Evolutionary conservation across 2,329 filamentous ascomycete genomes (phyloP), one percentile per base, ranked within the genome.

Genomic region (Alternaria brassicicola): DNA sequence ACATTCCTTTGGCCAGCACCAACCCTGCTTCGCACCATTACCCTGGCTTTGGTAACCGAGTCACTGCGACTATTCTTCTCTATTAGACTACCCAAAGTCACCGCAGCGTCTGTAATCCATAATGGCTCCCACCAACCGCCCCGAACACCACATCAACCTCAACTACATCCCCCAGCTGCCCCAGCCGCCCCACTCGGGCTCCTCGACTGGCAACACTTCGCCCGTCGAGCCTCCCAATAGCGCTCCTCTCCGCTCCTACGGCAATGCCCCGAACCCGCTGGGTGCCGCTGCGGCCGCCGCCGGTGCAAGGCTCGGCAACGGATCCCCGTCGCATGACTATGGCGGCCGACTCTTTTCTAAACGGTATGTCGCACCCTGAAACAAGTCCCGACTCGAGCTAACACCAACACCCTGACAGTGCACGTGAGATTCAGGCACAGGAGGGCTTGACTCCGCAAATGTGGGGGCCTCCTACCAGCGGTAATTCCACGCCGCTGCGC

Each of bases 381-480:
- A 75, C 71, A 68, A 55, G 55, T 46, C 59, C 62, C 56, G 48
- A 61, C 59, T 63, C 48, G 66, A 52, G 68, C 74, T 77, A 72
- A 77, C 68, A 28, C 66, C 56, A 72, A 77, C 68, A 28, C 66
- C 56, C 65, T 59, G 48, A 61, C 71, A 97, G 94, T 75, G 93
- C 95, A 66, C 87, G 95, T 77, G 95, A 99, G 79, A 97, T 98
- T 62, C 94, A 98, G 81, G 93, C 93, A 53, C 93, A 97, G 81
- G 94, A 98, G 85, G 93, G 93, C 50, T 84, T 97, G 48, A 81
- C 83, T 75, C 89, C 84, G 73, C 84, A 86, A 78, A 79, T 89
- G 51, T 98, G 95, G 95, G 93, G 95, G 10, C 94, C 95, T 66
- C 94, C 95, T 47, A 97, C 94, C 55, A 97, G 94, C 77, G 95